phyloP scores from a whole-genome alignment of 345 rosid genomes.

The Eucalyptus polyanthemos region DNA sequence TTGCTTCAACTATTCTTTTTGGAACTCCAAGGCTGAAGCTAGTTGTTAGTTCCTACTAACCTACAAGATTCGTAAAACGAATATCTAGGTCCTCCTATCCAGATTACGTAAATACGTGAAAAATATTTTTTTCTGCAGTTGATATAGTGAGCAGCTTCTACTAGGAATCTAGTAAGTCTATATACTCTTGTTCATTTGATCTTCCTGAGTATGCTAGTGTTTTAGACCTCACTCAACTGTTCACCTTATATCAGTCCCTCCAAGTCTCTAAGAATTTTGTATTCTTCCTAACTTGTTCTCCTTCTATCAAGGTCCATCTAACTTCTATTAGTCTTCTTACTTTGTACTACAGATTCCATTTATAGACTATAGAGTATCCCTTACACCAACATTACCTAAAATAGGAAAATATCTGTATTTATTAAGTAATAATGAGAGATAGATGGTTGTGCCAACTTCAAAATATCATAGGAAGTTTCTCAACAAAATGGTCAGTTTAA shows the following conservation, averaged over 20 bases:
- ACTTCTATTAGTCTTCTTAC: background rate
- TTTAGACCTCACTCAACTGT: background rate
- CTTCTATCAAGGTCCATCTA: background rate
- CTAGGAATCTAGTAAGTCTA: background rate
- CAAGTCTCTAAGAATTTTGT: background rate
- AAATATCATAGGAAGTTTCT: background rate
- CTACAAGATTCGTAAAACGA: background rate
- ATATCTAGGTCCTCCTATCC: background rate
- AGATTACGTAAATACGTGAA: background rate
- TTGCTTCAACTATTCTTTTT: background rate
- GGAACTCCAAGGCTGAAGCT: background rate
- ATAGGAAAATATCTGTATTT: too few relatives aligned
- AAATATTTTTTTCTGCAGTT: background rate
- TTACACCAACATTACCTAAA: too few relatives aligned
- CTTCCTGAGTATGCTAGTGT: background rate
- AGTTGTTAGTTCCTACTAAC: background rate
- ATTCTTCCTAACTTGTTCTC: background rate
- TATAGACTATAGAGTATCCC: too few relatives aligned
- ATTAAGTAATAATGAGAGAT: too few relatives aligned
- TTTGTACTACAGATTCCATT: background rate
- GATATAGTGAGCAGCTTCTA: background rate
- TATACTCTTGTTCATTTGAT: background rate
- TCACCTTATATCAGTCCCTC: background rate
- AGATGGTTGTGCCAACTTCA: background rate
- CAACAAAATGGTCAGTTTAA: background rate